Evolutionary conservation across 352 stramenopile species (phyloP).

Genomic region (Blastocystis sp.): DNA sequence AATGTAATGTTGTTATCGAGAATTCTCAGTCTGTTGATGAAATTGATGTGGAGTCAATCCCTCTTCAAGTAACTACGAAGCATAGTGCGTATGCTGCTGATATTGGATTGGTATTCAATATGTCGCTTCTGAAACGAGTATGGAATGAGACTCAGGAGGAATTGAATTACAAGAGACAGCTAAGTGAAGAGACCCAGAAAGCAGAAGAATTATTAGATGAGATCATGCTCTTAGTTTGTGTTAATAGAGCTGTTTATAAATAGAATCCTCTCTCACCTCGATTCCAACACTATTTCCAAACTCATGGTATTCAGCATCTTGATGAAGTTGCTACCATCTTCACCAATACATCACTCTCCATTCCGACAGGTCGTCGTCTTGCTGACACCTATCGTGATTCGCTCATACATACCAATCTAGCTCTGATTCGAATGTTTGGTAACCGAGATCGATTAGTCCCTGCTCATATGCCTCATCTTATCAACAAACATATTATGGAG

Average conservation of each 20-base stretch:
- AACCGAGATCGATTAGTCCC: conserved; percentile 72
- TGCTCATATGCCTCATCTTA: conserved; percentile 86
- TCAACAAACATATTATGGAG: conserved; percentile 77
- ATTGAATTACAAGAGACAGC: too few species aligned
- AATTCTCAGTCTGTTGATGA: too few species aligned
- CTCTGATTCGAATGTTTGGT: conserved; percentile 81
- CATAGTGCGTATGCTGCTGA: too few species aligned
- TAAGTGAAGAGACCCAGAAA: too few species aligned
- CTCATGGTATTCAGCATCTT: background rate
- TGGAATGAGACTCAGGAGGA: too few species aligned
- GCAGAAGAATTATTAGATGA: too few species aligned
- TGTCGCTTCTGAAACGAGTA: too few species aligned
- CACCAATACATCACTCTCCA: background rate
- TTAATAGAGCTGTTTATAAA: background rate
- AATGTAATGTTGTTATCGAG: too few species aligned
- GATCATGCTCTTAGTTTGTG: too few species aligned
- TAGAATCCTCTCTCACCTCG: background rate
- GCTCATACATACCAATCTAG: conserved; percentile 81
- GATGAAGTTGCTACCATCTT: background rate
- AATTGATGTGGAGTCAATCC: too few species aligned
- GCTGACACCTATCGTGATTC: conserved; percentile 82
- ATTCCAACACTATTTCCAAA: background rate
- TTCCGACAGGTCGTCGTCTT: background rate
- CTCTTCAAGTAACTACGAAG: too few species aligned
- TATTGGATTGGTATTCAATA: too few species aligned